Evolutionary conservation across 1,139 yeast species (phyloP), one percentile per base, ranked within the genome.

Genomic region (Blastobotrys arbuscula): DNA sequence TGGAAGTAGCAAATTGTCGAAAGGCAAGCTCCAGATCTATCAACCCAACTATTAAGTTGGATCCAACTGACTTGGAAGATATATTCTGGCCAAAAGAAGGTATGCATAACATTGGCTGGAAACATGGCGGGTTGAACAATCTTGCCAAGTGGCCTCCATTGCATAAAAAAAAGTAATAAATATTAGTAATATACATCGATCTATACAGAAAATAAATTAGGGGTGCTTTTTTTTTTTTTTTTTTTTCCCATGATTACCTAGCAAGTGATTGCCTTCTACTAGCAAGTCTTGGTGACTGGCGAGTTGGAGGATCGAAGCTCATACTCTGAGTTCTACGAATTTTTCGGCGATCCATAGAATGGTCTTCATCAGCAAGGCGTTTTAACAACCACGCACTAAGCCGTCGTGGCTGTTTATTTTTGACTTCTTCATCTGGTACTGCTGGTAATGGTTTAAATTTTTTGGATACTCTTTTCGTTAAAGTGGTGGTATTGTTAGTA

Each of bases 371-470:
- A 3, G 16, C 39, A 8, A 34, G 48, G 28, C 56, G 52, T 40
- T 49, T 50, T 33, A 46, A 39, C 18, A 55, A 49, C 60, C 60
- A 57, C 7, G 44, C 48, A 39, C 56, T 51, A 16, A 54, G 41
- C 23, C 54, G 49, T 19, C 60, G 50, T 2, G 59, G 59, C 12
- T 28, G 13, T 3, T 30, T 13, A 9, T 34, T 19, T 8, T 18
- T 13, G 30, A 19, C 24, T 3, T 28, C 21, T 23, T 47, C 49
- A 23, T 45, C 48, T 30, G 44, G 39, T 31, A 44, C 49, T 23
- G 49, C 53, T 31, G 48, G 48, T 24, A 37, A 43, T 20, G 39
- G 41, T 13, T 16, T 31, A 43, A 26, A 31, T 28, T 28, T 28
- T 28, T 28, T 28, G 3, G 28, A 10, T 7, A 12, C 13, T 9